Conservation (phyloP, 1,284 basidiomycete genomes). For the Sphaerobolus stellatus region DNA sequence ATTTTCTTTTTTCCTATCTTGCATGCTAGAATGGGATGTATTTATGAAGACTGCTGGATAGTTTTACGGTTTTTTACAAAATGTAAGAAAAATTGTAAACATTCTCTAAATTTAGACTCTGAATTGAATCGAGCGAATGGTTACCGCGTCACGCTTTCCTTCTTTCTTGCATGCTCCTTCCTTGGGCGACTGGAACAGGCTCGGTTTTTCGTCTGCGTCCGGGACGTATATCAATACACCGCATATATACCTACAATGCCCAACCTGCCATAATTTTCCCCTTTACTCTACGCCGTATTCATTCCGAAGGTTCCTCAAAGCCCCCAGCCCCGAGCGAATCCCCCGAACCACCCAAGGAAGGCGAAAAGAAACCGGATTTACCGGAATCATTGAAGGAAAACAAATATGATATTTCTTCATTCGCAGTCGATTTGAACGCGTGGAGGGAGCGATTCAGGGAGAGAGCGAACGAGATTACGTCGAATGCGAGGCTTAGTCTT, state of each 20-base stretch:
- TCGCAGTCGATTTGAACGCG: neutral
- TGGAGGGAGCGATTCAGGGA: constrained; percentile 11
- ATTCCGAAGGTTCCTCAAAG: neutral
- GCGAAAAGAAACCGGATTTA: neutral
- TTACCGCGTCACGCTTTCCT: too few species aligned
- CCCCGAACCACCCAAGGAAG: neutral
- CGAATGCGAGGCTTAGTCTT: constrained; percentile 56
- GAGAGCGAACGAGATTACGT: constrained; percentile 58
- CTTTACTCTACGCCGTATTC: neutral
- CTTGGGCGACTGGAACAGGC: neutral
- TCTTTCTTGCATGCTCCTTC: neutral
- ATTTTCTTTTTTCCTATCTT: too few species aligned
- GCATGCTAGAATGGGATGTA: too few species aligned
- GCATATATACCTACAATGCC: neutral
- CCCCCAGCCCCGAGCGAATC: neutral
- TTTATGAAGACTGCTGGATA: too few species aligned
- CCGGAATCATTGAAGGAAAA: too few species aligned
- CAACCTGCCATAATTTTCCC: neutral
- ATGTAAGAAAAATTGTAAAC: too few species aligned
- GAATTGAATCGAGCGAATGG: too few species aligned
- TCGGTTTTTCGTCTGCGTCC: neutral
- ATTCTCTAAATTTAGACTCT: too few species aligned
- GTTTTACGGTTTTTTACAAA: too few species aligned
- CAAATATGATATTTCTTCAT: neutral
- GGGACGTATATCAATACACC: neutral